Percentiles rank a stretch among this genome's conserved stretches.
These are phyloP conservation scores for Lophiostoma macrostomum DNA, from an alignment of 495 filamentous ascomycete genomes.

Conservation along the genomic window DNA sequence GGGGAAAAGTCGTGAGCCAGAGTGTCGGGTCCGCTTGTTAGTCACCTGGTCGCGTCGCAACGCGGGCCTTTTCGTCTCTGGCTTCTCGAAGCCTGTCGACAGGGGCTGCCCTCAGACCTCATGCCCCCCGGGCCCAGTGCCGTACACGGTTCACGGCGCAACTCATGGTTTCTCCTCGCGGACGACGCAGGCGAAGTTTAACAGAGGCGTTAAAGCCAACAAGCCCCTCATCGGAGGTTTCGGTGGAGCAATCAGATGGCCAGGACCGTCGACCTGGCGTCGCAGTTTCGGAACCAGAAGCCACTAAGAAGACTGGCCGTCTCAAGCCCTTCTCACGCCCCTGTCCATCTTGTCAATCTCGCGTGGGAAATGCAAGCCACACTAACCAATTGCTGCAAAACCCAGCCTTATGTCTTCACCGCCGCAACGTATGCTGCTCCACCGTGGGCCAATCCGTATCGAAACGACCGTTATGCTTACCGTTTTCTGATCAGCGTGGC, in stretches of 20 bases:
- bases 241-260: constrained; percentile 13
- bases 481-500: constrained; percentile 12
- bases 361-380: constrained; percentile 35
- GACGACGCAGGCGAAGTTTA: neutral
- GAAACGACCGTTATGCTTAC: constrained; percentile 29
- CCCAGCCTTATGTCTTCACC: constrained; percentile 33
- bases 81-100: neutral
- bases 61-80: constrained; percentile 14
- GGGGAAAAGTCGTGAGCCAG: constrained; percentile 26
- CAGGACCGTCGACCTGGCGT: constrained; percentile 2
- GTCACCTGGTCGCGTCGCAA: constrained; percentile 19
- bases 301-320: constrained; percentile 30
- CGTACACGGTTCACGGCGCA: too few relatives aligned
- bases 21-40: constrained; percentile 10
- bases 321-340: constrained; percentile 19
- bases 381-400: constrained; percentile 25
- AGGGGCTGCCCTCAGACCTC: constrained; percentile 1
- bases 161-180: neutral
- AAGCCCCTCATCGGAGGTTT: constrained; percentile 21
- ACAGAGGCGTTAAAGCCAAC: constrained; percentile 1
- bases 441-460: neutral
- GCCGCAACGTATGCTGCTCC: constrained; percentile 17
- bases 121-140: constrained; percentile 16
- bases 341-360: constrained; percentile 32
- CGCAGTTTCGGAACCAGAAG: constrained; percentile 19